Evolutionary conservation across 1,139 yeast species (phyloP), one percentile per base, ranked within the genome.

Genomic region (Diutina rugosa): DNA sequence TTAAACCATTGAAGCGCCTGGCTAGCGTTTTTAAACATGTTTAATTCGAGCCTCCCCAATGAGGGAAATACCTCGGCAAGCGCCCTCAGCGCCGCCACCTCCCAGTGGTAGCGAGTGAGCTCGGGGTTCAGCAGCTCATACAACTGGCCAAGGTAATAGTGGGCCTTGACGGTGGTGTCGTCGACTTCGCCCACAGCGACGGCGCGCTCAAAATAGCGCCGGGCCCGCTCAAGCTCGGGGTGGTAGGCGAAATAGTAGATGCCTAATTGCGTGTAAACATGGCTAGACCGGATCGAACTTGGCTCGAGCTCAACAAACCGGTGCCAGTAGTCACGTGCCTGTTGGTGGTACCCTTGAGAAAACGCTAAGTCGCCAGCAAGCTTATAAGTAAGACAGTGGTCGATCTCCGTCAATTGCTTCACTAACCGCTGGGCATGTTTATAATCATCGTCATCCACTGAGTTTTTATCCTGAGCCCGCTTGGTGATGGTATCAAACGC

Each of bases 1-100:
- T 80, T 80, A 70, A 90, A 90, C 97, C 97, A 91, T 64, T 89
- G 90, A 48, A 76, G 71, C 0, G 95, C 89, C 61, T 81, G 81
- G 4, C 60, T 57, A 21, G 67, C 64, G 62, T 83, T 73, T n/a
- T 74, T 70, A 65, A 84, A 87, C 57, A 85, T 80, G 61, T 83
- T 83, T 72, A 90, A 69, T 62, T 90, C 93, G 60, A 90, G 68
- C 65, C 85, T 87, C 1, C 97, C 98, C 55, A 90, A 70, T 30
- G 85, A 80, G 18, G 84, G 80, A 64, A 90, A 87, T 7, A 91
- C 78, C 62, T 90, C 96, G 61, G 76, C 78, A 55, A 90, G 80
- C 0, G 96, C 97, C 61, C 80, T 81, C 6, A 82, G 70, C 0
- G 97, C 96, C 51, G 91, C 83, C 57, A 82, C 73, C 65, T 90